These are phyloP conservation scores for Xylaria longipes DNA, from an alignment of 495 filamentous ascomycete genomes.

Conservation along the genomic window DNA sequence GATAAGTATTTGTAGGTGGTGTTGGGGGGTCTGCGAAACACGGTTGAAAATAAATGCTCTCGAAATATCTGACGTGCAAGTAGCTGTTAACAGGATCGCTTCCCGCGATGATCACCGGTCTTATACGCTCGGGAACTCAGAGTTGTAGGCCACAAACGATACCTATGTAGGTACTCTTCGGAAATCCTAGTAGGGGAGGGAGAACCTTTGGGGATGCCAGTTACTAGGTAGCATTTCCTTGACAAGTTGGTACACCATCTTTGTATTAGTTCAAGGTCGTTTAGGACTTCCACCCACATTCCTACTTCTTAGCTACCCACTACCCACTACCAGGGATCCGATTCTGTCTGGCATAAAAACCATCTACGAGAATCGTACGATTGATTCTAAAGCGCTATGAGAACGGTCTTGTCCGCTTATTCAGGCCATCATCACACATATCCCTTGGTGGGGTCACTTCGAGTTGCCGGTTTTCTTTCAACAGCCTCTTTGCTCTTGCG, in stretches of 20 bases:
- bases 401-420: background rate
- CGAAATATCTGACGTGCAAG: background rate
- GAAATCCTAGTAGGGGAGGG: background rate
- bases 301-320: background rate
- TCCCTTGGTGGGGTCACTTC: slow-evolving; percentile 5
- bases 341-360: background rate
- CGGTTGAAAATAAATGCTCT: background rate
- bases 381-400: background rate
- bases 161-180: too few species aligned
- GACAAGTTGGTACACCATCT: background rate
- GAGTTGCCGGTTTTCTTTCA: background rate
- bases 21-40: background rate
- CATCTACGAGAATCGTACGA: slow-evolving; percentile 4
- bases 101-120: background rate
- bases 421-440: background rate
- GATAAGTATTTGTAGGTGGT: background rate
- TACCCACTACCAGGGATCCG: background rate
- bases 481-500: background rate
- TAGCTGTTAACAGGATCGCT: too few species aligned
- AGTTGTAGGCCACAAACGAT: background rate
- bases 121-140: background rate
- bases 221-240: background rate
- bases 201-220: background rate
- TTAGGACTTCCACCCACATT: background rate
- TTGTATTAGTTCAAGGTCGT: background rate